phyloP scores from a whole-genome alignment of 2,329 filamentous ascomycete species.

The Penicillium sp. region DNA sequence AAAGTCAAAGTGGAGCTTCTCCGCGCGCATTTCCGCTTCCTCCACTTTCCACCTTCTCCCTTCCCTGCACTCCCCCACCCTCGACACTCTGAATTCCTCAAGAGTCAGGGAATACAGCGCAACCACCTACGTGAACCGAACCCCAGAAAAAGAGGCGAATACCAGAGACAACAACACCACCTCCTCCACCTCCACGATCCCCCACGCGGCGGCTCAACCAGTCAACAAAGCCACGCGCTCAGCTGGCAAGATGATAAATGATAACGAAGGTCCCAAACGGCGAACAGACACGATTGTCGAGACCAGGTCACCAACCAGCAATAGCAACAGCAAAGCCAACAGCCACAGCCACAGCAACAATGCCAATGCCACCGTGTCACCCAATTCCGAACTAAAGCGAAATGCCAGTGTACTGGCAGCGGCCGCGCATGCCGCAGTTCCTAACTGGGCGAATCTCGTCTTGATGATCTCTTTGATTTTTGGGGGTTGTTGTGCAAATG shows the following conservation, averaged over 20 bases:
- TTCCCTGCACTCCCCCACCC: not conserved
- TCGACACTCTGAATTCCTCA: too few relatives aligned
- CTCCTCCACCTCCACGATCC: too few relatives aligned
- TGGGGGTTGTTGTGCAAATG: slow-evolving; percentile 93
- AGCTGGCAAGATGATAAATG: slow-evolving; percentile 21
- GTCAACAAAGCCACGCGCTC: not conserved
- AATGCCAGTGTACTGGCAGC: slow-evolving; percentile 30
- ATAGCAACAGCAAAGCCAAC: too few relatives aligned
- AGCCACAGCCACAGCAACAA: not conserved
- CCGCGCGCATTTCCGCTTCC: not conserved
- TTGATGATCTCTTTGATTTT: slow-evolving; percentile 86
- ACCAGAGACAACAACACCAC: too few relatives aligned
- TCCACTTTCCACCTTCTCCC: not conserved
- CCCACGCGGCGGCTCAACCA: too few relatives aligned
- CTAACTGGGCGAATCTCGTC: slow-evolving; percentile 65
- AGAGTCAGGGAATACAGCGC: too few relatives aligned
- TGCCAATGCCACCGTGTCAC: not conserved
- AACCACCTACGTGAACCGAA: too few relatives aligned
- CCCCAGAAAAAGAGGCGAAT: too few relatives aligned
- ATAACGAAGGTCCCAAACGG: slow-evolving; percentile 12
- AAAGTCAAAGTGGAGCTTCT: too few relatives aligned
- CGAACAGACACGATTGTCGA: slow-evolving; percentile 6
- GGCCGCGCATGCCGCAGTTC: slow-evolving; percentile 46
- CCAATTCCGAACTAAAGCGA: slow-evolving; percentile 1
- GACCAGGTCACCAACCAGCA: too few relatives aligned